These are phyloP conservation scores for Knufia petricola DNA, from an alignment of 2,329 filamentous ascomycete species.

Conservation along the genomic window DNA sequence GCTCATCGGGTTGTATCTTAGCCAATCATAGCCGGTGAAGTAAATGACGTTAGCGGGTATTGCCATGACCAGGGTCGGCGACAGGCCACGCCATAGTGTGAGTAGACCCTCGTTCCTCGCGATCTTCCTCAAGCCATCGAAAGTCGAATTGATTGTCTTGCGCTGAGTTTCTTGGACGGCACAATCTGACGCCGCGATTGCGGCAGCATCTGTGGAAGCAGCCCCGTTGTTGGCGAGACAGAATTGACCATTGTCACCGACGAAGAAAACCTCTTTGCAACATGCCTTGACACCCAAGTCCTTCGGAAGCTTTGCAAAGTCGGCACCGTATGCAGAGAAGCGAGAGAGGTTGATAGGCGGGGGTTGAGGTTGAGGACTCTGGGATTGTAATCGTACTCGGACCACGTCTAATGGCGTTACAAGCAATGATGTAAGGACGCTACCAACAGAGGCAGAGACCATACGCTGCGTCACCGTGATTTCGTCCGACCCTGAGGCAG, in stretches of 20 bases:
- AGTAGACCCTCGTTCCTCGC: slow-evolving; percentile 80
- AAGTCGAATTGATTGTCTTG: slow-evolving; percentile 76
- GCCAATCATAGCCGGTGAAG: slow-evolving; percentile 94
- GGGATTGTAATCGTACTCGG: slow-evolving; percentile 85
- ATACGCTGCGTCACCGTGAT: slow-evolving; percentile 85
- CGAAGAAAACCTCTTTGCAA: slow-evolving; percentile 95
- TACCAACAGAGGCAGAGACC: slow-evolving; percentile 85
- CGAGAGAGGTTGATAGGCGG: slow-evolving; percentile 46
- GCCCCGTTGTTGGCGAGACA: slow-evolving; percentile 58
- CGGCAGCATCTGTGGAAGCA: slow-evolving; percentile 32
- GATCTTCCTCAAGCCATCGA: slow-evolving; percentile 89
- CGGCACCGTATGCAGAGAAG: slow-evolving; percentile 42
- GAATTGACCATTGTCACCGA: slow-evolving; percentile 71
- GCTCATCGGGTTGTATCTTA: slow-evolving; percentile 63
- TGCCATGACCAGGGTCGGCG: slow-evolving; percentile 89
- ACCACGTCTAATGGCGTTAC: slow-evolving; percentile 96
- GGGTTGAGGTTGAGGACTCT: slow-evolving; percentile 44
- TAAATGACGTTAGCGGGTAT: slow-evolving; percentile 96
- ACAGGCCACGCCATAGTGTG: slow-evolving; percentile 85
- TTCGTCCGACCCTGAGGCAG: slow-evolving; percentile 29
- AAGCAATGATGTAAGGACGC: slow-evolving; percentile 76
- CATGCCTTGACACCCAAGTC: slow-evolving; percentile 89
- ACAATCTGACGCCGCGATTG: slow-evolving; percentile 54
- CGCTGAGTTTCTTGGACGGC: slow-evolving; percentile 79
- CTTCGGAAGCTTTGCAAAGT: slow-evolving; percentile 61